Base-by-base conservation (phyloP, 108 stramenopile species). In the Cyclostephanos tholiformis region DNA sequence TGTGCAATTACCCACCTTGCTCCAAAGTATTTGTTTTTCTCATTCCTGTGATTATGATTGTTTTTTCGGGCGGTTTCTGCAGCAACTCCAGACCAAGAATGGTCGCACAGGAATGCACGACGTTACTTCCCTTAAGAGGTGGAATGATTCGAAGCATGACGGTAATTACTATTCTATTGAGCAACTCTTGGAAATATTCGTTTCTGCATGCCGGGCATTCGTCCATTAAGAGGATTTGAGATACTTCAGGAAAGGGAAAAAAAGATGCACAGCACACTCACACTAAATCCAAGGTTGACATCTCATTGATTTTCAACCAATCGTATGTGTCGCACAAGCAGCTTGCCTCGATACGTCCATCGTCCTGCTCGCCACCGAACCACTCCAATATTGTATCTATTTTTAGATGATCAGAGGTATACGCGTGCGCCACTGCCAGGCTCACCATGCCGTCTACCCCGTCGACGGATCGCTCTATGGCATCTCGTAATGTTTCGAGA, bases 401-500 rank as follows among this genome's bases (percentile, higher is more conserved):
- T 0, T 3, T 46, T 4, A 14, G 44, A 46, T 46, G 44, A 46
- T 46, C 16, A 14, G 44, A 46, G 22, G 90, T 89, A 25, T 89
- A 75, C 13, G 91, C 91, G 48, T 75, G 68, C 12, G 91, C 90
- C 63, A 94, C 60, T 11, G 93, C 93, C 36, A 89, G 74, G 51
- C 88, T 94, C 86, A 94, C 85, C 85, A 94, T 94, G 0, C 93
- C 89, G 39, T 94, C 89, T 38, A 86, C 87, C 26, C 85, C 87
- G 6, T 80, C 41, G 3, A 91, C 39, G 29, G 71, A 76, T 57
- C 79, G 88, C 72, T 91, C 90, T 8, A 94, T 82, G n/a, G 82
- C 80, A 3, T 82, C 60, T 55, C 93, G 63, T 71, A 94, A 79
- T 52, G 83, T 72, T 79, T 94, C 93, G 22, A 94, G 39, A 46